These are phyloP conservation scores for Botrytis porri DNA, from an alignment of 2,329 filamentous ascomycete genomes.

Conservation along the genomic window DNA sequence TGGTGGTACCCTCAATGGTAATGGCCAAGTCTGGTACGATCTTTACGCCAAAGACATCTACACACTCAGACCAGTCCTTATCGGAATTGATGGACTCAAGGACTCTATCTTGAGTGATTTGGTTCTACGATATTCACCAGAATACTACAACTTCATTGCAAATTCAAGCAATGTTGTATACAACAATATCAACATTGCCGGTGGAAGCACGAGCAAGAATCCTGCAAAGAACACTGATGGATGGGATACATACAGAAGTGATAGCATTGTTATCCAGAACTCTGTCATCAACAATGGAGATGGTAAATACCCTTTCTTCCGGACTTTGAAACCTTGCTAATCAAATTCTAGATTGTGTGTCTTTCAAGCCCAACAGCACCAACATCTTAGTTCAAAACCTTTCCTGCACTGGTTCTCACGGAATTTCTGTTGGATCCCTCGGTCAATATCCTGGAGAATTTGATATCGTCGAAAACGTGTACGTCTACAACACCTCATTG, in stretches of 20 bases:
- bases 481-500: constrained; percentile 60
- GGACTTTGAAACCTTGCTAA: not conserved
- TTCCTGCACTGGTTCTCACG: constrained; percentile 66
- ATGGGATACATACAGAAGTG: constrained; percentile 61
- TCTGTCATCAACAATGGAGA: constrained; percentile 63
- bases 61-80: constrained; percentile 56
- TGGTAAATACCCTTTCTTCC: constrained; percentile 35
- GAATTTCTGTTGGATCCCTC: constrained; percentile 69
- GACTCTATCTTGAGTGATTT: constrained; percentile 58
- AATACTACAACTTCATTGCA: constrained; percentile 63
- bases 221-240: constrained; percentile 65
- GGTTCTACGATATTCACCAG: constrained; percentile 56
- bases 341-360: constrained; percentile 55
- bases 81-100: constrained; percentile 55
- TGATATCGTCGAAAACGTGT: constrained; percentile 68
- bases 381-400: constrained; percentile 66
- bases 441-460: constrained; percentile 61
- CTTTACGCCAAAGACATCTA: constrained; percentile 54
- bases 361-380: constrained; percentile 72
- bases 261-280: constrained; percentile 64
- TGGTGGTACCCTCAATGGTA: constrained; percentile 60
- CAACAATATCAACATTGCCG: constrained; percentile 59
- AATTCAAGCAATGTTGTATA: constrained; percentile 64
- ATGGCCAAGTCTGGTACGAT: constrained; percentile 61
- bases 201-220: constrained; percentile 51